Base-by-base conservation (phyloP, 177 flowering plant genomes). In the Vitis hybrid region DNA sequence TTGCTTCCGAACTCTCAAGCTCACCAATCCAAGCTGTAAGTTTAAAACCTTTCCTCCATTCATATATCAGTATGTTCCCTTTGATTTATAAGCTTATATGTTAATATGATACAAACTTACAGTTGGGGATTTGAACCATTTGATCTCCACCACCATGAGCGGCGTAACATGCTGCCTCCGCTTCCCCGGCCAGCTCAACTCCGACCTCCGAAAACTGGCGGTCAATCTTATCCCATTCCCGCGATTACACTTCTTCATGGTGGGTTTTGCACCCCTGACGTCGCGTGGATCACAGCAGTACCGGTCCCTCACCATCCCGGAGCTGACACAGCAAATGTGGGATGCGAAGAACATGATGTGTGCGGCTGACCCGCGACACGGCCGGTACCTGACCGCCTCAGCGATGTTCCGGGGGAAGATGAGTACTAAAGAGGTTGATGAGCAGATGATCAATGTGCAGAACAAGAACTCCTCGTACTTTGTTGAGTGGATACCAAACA, bases 161-260 rank as follows among this genome's bases (percentile, higher is more conserved):
- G 89, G 89, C 14, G 86, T 87, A 11, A 85, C 89, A 11, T 85
- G 89, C 62, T 87, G 88, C 82, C 86, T 85, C 15, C 86, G 91
- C 2, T 84, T 86, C 74, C 90, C 90, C 1, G 90, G 90, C 5
- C 90, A 86, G 54, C 86, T 87, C n/a, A 87, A 87, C 79, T 87
- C 91, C 10, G 91, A 87, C 62, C 91, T 87, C 66, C 73, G 91
- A 8, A 87, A 87, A 68, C 81, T 87, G 24, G 91, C 91, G 1
- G 91, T 87, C 14, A 87, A 87, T 56, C 71, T 88, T 46, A 88
- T 88, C 67, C 91, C 91, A 5, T 88, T 88, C 79, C 91, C 91
- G 1, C 88, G 91, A 18, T 85, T 88, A 7, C 91, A 87, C 72
- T 87, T 87, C 75, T 87, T 87, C 85, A 85, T 87, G 90, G 90